Base-by-base conservation (phyloP, 2,329 filamentous ascomycete species). In the Xylariomycetidae sp. region DNA sequence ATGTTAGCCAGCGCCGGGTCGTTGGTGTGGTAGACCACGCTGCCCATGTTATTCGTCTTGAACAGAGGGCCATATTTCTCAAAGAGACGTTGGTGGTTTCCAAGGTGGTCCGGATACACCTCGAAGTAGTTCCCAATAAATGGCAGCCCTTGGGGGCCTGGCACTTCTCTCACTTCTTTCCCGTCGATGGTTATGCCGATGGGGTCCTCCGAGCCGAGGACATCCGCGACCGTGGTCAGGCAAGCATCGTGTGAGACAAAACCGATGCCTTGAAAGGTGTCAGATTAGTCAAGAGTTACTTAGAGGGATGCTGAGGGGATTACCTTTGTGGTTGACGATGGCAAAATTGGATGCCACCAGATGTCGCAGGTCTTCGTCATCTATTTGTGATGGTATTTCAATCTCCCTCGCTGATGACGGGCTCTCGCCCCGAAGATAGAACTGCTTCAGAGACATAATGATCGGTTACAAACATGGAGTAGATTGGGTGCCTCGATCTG, bases 81-180 rank as follows among this genome's bases (percentile, higher is more conserved):
- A 32, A 76, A 77, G 1, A 76, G 56, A 0, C 72, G 62, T 28
- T 74, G 63, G 36, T 74, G 67, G 50, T 77, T 77, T 3, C 74
- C 73, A 1, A 78, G 59, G 38, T 74, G 72, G 41, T 78, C 74
- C 0, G 74, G 74, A 44, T 65, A 78, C 8, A 77, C 53, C 38
- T 77, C 70, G 27, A 70, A 69, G 52, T 66, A 72, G 44, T 67
- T 74, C 14, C 74, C 74, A 3, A 77, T 53, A n/a, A 66, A 58
- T 3, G 69, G 67, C 2, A 70, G 54, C 4, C 62, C 66, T 13
- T 51, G 54, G 4, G 73, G 69, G 0, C 74, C 72, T 3, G 70
- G 74, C 9, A 77, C 54, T 3, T 67, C 58, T 2, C 65, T 67
- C 6, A 75, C 64, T 4, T 58, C 47, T 23, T 69, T 60, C 15